These are phyloP conservation scores for Chenopodium quinoa DNA, from an alignment of 148 eudicot genomes.

Conservation along the genomic window DNA sequence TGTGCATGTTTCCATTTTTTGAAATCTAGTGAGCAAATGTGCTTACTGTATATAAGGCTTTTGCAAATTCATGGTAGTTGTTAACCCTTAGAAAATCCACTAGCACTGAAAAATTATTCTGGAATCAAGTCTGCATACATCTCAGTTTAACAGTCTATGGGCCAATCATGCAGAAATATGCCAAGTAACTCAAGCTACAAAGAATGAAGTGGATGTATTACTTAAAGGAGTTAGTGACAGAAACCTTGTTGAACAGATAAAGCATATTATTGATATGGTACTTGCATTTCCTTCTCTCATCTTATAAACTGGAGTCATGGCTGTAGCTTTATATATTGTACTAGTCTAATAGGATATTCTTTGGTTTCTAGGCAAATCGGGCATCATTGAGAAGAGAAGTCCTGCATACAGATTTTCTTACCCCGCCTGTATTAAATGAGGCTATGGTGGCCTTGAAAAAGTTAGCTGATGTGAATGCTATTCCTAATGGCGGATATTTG, in stretches of 20 bases:
- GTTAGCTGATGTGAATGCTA: conserved; percentile 54
- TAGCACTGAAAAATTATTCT: neutral
- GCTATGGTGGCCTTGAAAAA: conserved; percentile 65
- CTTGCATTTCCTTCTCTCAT: conserved; percentile 12
- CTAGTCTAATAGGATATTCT: conserved; percentile 13
- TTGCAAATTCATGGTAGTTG: neutral
- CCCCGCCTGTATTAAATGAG: conserved; percentile 65
- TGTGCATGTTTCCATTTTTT: neutral
- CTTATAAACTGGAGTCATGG: neutral
- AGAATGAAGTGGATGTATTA: conserved; percentile 43
- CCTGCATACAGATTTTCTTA: conserved; percentile 86
- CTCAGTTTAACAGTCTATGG: conserved; percentile 12
- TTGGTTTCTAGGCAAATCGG: conserved; percentile 55
- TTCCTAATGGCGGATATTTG: conserved; percentile 86
- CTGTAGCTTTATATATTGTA: neutral
- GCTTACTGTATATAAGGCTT: neutral
- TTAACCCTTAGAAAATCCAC: neutral
- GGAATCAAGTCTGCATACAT: neutral
- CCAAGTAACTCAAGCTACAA: conserved; percentile 55
- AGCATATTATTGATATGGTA: conserved; percentile 84
- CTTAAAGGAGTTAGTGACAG: conserved; percentile 50
- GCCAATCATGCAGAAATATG: conserved; percentile 43
- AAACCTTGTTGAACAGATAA: conserved; percentile 59
- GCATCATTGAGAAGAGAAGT: conserved; percentile 72
- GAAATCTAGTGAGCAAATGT: neutral